Conservation (phyloP, 352 stramenopile genomes). For the Aphanomyces cochlioides region DNA sequence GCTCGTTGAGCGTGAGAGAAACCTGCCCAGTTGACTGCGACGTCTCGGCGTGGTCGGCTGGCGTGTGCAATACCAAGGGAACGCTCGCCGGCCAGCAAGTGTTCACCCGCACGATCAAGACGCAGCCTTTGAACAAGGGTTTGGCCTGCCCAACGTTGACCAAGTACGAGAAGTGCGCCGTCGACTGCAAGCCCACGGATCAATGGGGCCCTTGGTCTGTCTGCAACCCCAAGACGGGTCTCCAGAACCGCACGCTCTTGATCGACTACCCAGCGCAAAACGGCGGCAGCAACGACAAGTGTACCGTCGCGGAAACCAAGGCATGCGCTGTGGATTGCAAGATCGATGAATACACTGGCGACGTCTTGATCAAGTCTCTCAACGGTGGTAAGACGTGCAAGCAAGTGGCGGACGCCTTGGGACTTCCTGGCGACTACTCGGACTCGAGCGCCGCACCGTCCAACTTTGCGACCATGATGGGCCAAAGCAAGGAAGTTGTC, state of each 20-base stretch:
- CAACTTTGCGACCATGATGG: neutral
- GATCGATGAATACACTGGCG: constrained; percentile 4
- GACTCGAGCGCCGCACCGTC: neutral
- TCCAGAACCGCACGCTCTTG: constrained; percentile 1
- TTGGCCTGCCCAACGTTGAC: neutral
- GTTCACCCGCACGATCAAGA: constrained; percentile 1
- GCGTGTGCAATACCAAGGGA: constrained; percentile 1
- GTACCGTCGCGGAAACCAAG: constrained; percentile 1
- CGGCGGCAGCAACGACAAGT: constrained; percentile 16
- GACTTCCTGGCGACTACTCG: constrained; percentile 11
- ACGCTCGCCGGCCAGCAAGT: neutral
- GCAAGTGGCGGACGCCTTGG: neutral
- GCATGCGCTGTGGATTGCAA: constrained; percentile 20
- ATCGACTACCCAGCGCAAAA: constrained; percentile 25
- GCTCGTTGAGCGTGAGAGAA: neutral
- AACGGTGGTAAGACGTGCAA: constrained; percentile 15
- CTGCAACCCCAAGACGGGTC: constrained; percentile 1
- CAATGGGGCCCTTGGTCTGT: constrained; percentile 8
- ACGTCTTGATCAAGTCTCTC: constrained; percentile 2
- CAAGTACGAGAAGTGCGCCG: constrained; percentile 9
- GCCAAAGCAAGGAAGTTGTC: constrained; percentile 12
- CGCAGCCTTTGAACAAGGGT: constrained; percentile 8
- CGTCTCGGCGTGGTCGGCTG: neutral
- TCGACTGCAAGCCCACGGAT: constrained; percentile 20
- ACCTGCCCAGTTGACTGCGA: constrained; percentile 9